Percentiles rank a stretch among this genome's conserved stretches.
Evolutionary conservation across 2,329 filamentous ascomycete species (phyloP).

Genomic region (Lecanicillium sp.): DNA sequence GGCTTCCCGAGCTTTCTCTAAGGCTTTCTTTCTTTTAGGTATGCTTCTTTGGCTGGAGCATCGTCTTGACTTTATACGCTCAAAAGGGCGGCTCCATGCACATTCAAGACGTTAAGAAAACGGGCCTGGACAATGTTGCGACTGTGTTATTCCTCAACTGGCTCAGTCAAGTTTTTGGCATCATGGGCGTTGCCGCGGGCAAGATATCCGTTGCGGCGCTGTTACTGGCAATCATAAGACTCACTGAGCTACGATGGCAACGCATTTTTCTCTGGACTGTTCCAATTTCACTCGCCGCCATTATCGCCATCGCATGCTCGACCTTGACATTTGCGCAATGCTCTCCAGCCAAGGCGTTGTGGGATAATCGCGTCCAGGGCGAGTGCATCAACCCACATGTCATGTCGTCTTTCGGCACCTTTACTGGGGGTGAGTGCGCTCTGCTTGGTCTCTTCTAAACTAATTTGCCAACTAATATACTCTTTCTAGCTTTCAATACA

Average conservation of each 20-base stretch:
- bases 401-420: constrained; percentile 12
- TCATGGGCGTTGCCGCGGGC: constrained; percentile 14
- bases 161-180: constrained; percentile 13
- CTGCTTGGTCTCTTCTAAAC: neutral
- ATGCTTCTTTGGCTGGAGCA: constrained; percentile 14
- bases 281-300: constrained; percentile 11
- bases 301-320: constrained; percentile 14
- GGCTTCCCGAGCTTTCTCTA: neutral
- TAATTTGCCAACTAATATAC: neutral
- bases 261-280: constrained; percentile 13
- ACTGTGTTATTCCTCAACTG: constrained; percentile 14
- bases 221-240: constrained; percentile 12
- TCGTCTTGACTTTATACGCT: constrained; percentile 11
- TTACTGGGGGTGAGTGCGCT: constrained; percentile 12
- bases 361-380: constrained; percentile 12
- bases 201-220: constrained; percentile 15
- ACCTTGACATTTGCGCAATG: constrained; percentile 15
- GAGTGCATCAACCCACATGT: constrained; percentile 13
- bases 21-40: constrained; percentile 2
- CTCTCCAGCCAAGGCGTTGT: constrained; percentile 12
- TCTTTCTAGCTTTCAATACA: constrained; percentile 13
- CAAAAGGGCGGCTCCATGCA: constrained; percentile 12
- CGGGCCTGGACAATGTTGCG: constrained; percentile 13
- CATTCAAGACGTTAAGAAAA: constrained; percentile 10
- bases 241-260: constrained; percentile 14